Conservation (phyloP, 768 basidiomycete genomes). For the Lactarius indigo region DNA sequence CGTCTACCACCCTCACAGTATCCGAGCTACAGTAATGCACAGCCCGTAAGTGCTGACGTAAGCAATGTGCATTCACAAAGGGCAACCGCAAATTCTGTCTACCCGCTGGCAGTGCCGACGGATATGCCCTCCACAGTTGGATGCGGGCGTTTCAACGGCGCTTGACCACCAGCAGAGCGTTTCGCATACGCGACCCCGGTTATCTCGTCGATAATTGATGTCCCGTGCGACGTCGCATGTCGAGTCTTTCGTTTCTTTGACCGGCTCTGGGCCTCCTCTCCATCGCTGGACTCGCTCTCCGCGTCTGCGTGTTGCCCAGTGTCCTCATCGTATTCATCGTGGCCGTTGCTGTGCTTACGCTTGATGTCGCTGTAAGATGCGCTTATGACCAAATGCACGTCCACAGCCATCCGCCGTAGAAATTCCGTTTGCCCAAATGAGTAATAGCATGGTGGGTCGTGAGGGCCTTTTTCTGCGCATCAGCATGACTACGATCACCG, state of each 20-base stretch:
- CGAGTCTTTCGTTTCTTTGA: conserved; percentile 11
- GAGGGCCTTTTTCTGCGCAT: conserved; percentile 70
- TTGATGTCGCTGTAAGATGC: conserved; percentile 76
- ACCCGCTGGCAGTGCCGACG: not conserved
- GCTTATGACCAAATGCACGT: conserved; percentile 77
- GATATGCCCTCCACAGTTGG: conserved; percentile 42
- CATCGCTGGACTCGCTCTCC: conserved; percentile 30
- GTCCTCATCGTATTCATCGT: conserved; percentile 30
- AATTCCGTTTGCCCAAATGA: conserved; percentile 72
- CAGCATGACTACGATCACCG: not conserved
- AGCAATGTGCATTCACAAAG: conserved; percentile 77
- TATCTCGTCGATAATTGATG: conserved; percentile 40
- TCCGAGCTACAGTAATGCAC: conserved; percentile 59
- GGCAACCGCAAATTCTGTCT: conserved; percentile 9
- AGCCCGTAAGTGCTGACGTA: conserved; percentile 73
- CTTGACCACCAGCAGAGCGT: conserved; percentile 39
- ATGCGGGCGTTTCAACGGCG: conserved; percentile 55
- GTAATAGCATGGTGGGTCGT: conserved; percentile 64
- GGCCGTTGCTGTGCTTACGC: conserved; percentile 40
- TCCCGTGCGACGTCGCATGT: not conserved
- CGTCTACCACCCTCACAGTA: conserved; percentile 49
- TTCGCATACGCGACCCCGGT: conserved; percentile 62
- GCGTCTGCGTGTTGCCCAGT: conserved; percentile 42
- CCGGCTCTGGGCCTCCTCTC: not conserved
- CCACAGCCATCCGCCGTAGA: conserved; percentile 53